Evolutionary conservation across 2,329 filamentous ascomycete species (phyloP).

Genomic region (Didymella exigua): DNA sequence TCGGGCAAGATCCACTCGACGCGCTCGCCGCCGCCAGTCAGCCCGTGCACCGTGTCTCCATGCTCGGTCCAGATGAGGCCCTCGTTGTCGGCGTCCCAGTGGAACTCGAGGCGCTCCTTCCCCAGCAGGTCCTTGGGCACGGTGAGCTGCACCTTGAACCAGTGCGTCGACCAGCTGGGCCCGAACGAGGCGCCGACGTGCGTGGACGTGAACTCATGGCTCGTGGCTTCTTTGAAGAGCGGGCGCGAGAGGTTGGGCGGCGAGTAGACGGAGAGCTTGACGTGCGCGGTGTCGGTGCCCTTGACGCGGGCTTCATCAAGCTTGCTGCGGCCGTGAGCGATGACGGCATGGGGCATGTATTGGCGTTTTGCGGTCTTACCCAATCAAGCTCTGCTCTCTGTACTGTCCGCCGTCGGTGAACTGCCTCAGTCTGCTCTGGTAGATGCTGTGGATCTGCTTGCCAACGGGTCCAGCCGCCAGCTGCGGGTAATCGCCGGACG

Average conservation of each 20-base stretch:
- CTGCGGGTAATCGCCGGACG: constrained; percentile 36
- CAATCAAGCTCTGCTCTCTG: constrained; percentile 72
- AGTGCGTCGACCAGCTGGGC: constrained; percentile 96
- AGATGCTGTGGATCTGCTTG: constrained; percentile 75
- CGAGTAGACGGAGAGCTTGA: constrained; percentile 86
- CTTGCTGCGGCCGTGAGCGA: constrained; percentile 58
- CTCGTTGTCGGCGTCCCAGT: constrained; percentile 95
- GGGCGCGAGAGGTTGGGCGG: constrained; percentile 80
- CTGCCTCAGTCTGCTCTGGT: constrained; percentile 79
- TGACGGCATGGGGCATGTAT: background rate
- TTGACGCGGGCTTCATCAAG: constrained; percentile 71
- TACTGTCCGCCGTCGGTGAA: constrained; percentile 79
- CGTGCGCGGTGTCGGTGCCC: constrained; percentile 66
- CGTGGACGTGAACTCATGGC: constrained; percentile 76
- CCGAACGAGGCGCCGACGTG: constrained; percentile 81
- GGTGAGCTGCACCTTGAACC: constrained; percentile 85
- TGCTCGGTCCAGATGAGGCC: constrained; percentile 92
- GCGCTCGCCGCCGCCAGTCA: constrained; percentile 88
- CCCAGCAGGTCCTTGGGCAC: constrained; percentile 74
- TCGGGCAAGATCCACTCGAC: constrained; percentile 90
- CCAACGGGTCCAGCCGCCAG: constrained; percentile 46
- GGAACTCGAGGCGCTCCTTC: constrained; percentile 86
- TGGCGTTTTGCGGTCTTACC: constrained; percentile 55
- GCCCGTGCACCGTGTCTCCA: constrained; percentile 86
- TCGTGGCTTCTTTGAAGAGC: constrained; percentile 80